Base-by-base conservation (phyloP, 495 filamentous ascomycete species). In the Neurospora terricola region DNA sequence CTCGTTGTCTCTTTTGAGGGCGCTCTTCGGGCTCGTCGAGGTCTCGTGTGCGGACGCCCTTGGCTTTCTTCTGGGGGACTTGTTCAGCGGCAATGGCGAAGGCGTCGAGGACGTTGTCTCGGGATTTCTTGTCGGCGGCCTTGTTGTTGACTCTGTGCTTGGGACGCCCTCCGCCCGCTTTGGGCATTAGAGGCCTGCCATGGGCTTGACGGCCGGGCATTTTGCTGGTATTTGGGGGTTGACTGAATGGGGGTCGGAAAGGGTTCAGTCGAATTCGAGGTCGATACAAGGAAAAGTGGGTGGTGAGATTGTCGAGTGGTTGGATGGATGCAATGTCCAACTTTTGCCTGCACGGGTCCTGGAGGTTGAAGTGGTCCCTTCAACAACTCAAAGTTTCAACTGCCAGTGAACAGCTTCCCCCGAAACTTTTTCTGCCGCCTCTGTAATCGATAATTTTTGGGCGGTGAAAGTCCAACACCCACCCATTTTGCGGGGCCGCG, bases 11-110 rank as follows among this genome's bases (percentile, higher is more conserved):
- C 74, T 86, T 86, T 9, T 77, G 77, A 71, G 66, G 73, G 72
- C 74, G 78, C 42, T 79, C 76, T 10, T 76, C 75, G 1, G 81
- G 72, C 10, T 79, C 79, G 16, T 86, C 83, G 9, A 86, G 77
- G 69, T 85, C 82, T 71, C 85, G 81, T 38, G 78, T 80, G 21
- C 85, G 81, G 8, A 84, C 81, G 27, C 83, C 84, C 48, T 79
- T 83, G 62, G 79, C 77, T 30, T 75, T 75, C 45, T 76, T 76
- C 4, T 80, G 77, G 45, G 82, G 78, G 18, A 83, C 84, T 71
- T 92, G 82, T 54, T 89, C 85, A 45, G 90, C 88, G 42, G 96
- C 96, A 77, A 96, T 92, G 45, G 95, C 86, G 75, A 97, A 91
- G 39, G 96, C 96, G 79, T 98, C 89, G 42, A 96, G 86, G 7